Percentiles rank a stretch among this genome's conserved stretches.
Evolutionary conservation across 1,284 basidiomycete genomes (phyloP).

Genomic region (Ustilago xerochloae): DNA sequence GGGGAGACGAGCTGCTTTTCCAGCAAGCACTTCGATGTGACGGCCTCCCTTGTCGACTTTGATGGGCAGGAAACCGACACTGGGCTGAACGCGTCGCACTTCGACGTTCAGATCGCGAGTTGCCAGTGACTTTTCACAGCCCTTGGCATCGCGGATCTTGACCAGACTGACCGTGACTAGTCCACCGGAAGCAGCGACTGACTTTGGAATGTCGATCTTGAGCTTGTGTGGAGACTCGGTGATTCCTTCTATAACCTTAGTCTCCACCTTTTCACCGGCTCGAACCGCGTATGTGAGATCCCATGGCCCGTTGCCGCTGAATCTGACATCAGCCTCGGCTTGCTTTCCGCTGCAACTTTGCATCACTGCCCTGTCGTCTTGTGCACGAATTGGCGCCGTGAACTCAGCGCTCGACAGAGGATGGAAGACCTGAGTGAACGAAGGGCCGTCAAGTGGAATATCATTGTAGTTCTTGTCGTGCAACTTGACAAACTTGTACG

Average conservation of each 20-base stretch:
- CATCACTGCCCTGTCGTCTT: conserved; percentile 52
- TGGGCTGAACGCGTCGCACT: conserved; percentile 87
- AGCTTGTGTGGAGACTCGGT: conserved; percentile 57
- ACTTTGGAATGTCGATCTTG: conserved; percentile 66
- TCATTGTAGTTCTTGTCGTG: conserved; percentile 86
- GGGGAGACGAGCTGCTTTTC: conserved; percentile 73
- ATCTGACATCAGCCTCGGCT: conserved; percentile 56
- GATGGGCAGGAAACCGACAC: conserved; percentile 78
- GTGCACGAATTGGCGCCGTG: conserved; percentile 41
- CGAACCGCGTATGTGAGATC: conserved; percentile 62
- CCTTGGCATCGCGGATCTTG: conserved; percentile 86
- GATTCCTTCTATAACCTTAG: conserved; percentile 61
- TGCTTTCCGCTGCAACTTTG: conserved; percentile 63
- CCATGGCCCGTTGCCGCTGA: conserved; percentile 64
- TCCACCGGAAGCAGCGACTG: conserved; percentile 78
- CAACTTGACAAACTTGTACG: conserved; percentile 82
- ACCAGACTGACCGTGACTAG: conserved; percentile 83
- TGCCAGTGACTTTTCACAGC: conserved; percentile 82
- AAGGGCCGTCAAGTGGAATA: conserved; percentile 66
- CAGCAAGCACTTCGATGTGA: conserved; percentile 79
- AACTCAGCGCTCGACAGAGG: conserved; percentile 64
- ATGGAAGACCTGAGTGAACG: conserved; percentile 63
- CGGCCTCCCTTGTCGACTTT: conserved; percentile 69
- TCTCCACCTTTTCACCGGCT: conserved; percentile 29
- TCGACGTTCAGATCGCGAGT: conserved; percentile 86